Percentiles rank a stretch among this genome's conserved stretches.
phyloP scores from a whole-genome alignment of 2,329 filamentous ascomycete species.

The Metarhizium rileyi region DNA sequence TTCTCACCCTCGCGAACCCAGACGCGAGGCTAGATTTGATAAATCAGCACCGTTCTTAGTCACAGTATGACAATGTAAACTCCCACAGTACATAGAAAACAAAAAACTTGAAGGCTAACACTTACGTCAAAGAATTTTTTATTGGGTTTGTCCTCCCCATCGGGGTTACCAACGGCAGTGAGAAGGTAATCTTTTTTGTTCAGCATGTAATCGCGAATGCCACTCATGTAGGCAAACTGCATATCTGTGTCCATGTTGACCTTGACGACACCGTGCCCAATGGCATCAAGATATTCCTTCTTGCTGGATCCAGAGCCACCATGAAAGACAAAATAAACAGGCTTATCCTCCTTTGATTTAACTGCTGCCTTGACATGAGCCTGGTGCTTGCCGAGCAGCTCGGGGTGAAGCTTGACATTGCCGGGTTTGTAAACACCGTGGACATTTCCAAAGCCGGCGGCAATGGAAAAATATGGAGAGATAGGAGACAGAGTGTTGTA shows the following conservation, averaged over 20 bases:
- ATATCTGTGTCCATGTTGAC: constrained; percentile 98
- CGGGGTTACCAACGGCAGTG: constrained; percentile 85
- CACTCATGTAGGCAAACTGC: constrained; percentile 86
- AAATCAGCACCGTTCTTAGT: background rate
- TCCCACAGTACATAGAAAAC: background rate
- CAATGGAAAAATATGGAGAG: constrained; percentile 95
- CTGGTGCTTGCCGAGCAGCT: constrained; percentile 96
- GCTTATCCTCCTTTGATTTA: constrained; percentile 65
- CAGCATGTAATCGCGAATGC: constrained; percentile 89
- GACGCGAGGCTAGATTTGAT: constrained; percentile 58
- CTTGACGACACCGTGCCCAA: constrained; percentile 93
- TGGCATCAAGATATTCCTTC: constrained; percentile 82
- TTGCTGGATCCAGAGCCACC: constrained; percentile 88
- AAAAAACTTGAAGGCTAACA: too few species aligned
- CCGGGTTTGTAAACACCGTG: constrained; percentile 98
- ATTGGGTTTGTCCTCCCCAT: constrained; percentile 95
- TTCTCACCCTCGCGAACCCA: constrained; percentile 98
- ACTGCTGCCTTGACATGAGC: constrained; percentile 77
- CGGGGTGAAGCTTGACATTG: constrained; percentile 93
- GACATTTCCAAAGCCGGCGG: constrained; percentile 96
- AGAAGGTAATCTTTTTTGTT: constrained; percentile 92
- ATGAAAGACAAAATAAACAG: constrained; percentile 99
- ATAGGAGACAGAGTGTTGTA: constrained; percentile 77
- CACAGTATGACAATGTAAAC: background rate
- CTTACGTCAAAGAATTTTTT: constrained; percentile 76